Base-by-base conservation (phyloP, 768 basidiomycete species). In the Russula brevipes region DNA sequence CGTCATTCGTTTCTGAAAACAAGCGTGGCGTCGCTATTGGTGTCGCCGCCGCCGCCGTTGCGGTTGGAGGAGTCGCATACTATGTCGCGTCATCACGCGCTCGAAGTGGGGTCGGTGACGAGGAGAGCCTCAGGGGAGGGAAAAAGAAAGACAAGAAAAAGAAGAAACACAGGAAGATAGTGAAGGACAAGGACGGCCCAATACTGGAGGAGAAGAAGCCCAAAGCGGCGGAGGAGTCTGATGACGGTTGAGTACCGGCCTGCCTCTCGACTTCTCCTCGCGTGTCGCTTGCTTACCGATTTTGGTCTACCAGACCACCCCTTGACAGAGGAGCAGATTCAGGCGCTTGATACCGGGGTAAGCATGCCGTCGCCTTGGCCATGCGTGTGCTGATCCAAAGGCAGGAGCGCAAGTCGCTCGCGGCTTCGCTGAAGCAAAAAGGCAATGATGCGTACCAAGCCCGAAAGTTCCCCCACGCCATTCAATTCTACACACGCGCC, bases 201-300 rank as follows among this genome's bases (percentile, higher is more conserved):
- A 78, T 96, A 46, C 74, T 96, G 53, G 91, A 95, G 79, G 91
- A 94, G 73, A 72, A 81, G 57, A 80, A 78, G 57, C 79, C 86
- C 4, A 76, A 76, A 63, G 66, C 67, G 12, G 62, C 60, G 67
- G 75, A 53, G 72, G 76, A 74, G 45, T 57, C 70, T 59, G 65
- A 71, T 33, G 69, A 73, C 70, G 64, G 55, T 70, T 65, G 52
- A 16, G 53, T 51, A 42, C 53, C 44, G 2, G 9, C 53, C 38
- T 11, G 5, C 38, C 19, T 31, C 14, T 11, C 5, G n/a, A 19
- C 44, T 38, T 35, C 30, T 44, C 57, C 65, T 50, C 52, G 57
- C 65, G 63, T 41, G 49, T 60, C 53, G 8, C 56, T 65, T 47
- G 14, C 65, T 68, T 38, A 50, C 68, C 44, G 64, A 47, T 5